Evolutionary conservation across 1,284 basidiomycete species (phyloP).

Genomic region (Meripilus lineatus): DNA sequence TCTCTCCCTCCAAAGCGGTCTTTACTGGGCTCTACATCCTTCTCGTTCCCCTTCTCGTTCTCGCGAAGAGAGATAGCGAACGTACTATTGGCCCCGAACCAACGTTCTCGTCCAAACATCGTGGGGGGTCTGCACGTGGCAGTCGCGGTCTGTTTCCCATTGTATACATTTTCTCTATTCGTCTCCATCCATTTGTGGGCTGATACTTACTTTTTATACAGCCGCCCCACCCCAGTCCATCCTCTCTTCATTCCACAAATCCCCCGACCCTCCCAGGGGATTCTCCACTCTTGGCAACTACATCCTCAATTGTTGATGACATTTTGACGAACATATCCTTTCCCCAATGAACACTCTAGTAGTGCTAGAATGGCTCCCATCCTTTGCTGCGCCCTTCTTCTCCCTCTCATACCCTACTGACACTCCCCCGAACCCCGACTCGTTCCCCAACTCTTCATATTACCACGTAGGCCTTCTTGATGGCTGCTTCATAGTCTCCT

Average conservation of each 20-base stretch:
- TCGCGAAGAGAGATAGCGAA: too few relatives aligned
- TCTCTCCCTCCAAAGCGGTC: neutral
- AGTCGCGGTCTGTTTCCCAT: too few relatives aligned
- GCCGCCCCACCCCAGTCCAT: too few relatives aligned
- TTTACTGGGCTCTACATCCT: neutral
- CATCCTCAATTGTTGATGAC: constrained; percentile 23
- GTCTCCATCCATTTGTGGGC: too few relatives aligned
- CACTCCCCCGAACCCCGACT: constrained; percentile 54
- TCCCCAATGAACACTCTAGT: constrained; percentile 26
- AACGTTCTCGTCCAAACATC: too few relatives aligned
- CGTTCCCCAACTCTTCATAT: constrained; percentile 61
- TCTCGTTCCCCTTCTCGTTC: neutral
- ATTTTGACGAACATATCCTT: constrained; percentile 19
- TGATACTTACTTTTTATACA: too few relatives aligned
- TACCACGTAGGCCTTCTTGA: constrained; percentile 72
- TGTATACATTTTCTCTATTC: too few relatives aligned
- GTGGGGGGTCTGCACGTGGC: too few relatives aligned
- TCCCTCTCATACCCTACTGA: constrained; percentile 67
- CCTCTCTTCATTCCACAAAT: neutral
- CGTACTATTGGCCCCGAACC: too few relatives aligned
- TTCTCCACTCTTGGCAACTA: constrained; percentile 9
- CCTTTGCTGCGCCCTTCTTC: constrained; percentile 62
- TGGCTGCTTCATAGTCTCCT: constrained; percentile 64
- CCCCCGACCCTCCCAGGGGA: constrained; percentile 7
- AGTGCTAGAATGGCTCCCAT: constrained; percentile 42